Conservation (phyloP, 148 eudicot genomes). For the Chenopodium formosanum region DNA sequence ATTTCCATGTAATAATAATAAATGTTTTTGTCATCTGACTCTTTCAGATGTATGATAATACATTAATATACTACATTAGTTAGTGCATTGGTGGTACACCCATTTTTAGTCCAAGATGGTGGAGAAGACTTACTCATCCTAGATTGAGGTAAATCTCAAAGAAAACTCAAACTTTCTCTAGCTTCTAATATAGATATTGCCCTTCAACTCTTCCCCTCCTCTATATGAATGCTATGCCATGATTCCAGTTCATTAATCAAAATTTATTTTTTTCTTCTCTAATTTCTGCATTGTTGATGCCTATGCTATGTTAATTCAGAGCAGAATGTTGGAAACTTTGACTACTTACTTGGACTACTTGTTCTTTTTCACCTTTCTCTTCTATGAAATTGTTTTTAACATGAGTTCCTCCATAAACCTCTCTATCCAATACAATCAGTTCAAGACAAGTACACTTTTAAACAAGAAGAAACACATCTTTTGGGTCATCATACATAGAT, state of each 20-base stretch:
- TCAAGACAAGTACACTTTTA: neutral
- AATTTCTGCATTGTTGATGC: too few species aligned
- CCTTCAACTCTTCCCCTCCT: too few species aligned
- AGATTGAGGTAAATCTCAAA: neutral
- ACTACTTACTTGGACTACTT: neutral
- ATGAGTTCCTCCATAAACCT: neutral
- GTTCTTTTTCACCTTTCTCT: neutral
- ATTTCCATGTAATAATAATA: neutral
- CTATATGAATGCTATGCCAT: neutral
- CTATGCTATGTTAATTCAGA: too few species aligned
- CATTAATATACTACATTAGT: neutral
- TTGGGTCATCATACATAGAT: neutral
- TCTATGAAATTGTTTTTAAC: neutral
- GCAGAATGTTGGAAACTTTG: neutral
- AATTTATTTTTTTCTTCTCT: too few species aligned
- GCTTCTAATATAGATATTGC: neutral
- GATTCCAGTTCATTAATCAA: too few species aligned
- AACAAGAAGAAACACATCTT: neutral
- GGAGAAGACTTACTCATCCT: neutral
- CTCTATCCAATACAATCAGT: neutral
- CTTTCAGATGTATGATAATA: neutral
- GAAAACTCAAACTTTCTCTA: neutral
- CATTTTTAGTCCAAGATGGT: neutral
- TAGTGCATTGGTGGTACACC: neutral
- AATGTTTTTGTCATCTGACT: neutral